Base-by-base conservation (phyloP, 495 filamentous ascomycete species). In the Trichoderma parareesei region DNA sequence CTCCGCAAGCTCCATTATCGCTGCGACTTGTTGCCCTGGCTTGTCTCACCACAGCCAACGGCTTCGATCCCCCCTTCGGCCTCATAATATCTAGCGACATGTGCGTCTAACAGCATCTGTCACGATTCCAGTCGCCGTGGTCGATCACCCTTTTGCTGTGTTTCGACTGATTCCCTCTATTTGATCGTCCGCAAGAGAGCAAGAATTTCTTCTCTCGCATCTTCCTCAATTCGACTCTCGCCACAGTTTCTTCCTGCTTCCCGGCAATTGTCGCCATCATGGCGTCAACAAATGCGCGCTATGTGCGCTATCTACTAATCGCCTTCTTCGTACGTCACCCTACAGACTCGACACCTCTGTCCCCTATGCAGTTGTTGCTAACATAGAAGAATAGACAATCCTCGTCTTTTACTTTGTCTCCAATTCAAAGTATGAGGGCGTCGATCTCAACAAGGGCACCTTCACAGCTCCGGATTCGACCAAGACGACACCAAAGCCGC, bases 261-360 rank as follows among this genome's bases (percentile, higher is more conserved):
- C 11, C 7, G 53, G 53, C 53, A 57, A 37, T 37, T 35, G 53
- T 33, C 37, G 53, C 53, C 74, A 81, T 61, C 67, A 92, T 92
- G 89, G 84, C 87, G 68, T 78, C 85, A 46, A 81, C 86, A 65
- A 84, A 83, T 61, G 83, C 82, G 66, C 85, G 86, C 76, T 89
- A 90, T 74, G 73, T 93, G 73, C 91, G 95, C 73, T 97, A 98
- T 77, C 86, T 97, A 68, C 77, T 97, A 65, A 85, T 97, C 69
- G 88, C 92, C 65, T 85, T 91, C 71, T 86, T 95, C 69, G 94
- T 98, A 78, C 73, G 90, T 80, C 49, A 20, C 49, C 46, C 49
- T 18, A 13, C 8, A 9, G 42, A 33, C 37, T 4, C 27, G 62
- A 27, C 27, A 27, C 27, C 27, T 27, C 27, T 27, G 27, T 27